These are phyloP conservation scores for Entomortierella parvispora DNA, from an alignment of 192 early-diverging fungal genomes.

Conservation along the genomic window DNA sequence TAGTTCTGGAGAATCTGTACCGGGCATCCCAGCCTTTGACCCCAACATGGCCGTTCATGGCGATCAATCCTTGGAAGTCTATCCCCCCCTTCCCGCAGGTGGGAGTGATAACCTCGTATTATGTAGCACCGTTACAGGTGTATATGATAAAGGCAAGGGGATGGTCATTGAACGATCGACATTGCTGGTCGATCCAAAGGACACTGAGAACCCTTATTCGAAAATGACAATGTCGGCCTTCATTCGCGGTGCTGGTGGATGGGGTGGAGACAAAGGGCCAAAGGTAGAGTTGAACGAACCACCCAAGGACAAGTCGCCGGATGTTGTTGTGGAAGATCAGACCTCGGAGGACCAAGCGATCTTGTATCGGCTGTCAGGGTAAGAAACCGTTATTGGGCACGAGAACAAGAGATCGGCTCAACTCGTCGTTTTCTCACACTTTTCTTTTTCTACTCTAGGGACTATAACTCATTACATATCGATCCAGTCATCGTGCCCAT, in stretches of 20 bases:
- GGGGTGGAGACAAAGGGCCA: constrained; percentile 73
- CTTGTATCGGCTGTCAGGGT: constrained; percentile 77
- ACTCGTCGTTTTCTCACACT: background rate
- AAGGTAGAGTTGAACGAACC: constrained; percentile 53
- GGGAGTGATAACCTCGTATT: constrained; percentile 60
- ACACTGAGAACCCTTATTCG: constrained; percentile 40
- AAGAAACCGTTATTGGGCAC: too few species aligned
- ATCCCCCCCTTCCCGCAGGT: constrained; percentile 62
- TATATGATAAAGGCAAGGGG: constrained; percentile 76
- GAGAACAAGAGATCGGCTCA: too few species aligned
- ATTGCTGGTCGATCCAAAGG: constrained; percentile 57
- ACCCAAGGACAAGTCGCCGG: constrained; percentile 62
- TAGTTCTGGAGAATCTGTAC: constrained; percentile 57
- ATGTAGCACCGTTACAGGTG: constrained; percentile 59
- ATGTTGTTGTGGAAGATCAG: constrained; percentile 51
- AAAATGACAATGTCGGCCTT: constrained; percentile 64
- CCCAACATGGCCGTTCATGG: constrained; percentile 75
- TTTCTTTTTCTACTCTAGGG: constrained; percentile 47
- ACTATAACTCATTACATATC: constrained; percentile 79
- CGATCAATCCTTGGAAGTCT: constrained; percentile 71
- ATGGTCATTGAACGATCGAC: constrained; percentile 71
- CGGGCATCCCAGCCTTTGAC: constrained; percentile 70
- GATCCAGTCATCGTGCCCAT: constrained; percentile 69
- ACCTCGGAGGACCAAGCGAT: constrained; percentile 66
- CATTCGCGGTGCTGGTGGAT: constrained; percentile 74